These are phyloP conservation scores for Grifola frondosa DNA, from an alignment of 1,284 basidiomycete species.

Conservation along the genomic window DNA sequence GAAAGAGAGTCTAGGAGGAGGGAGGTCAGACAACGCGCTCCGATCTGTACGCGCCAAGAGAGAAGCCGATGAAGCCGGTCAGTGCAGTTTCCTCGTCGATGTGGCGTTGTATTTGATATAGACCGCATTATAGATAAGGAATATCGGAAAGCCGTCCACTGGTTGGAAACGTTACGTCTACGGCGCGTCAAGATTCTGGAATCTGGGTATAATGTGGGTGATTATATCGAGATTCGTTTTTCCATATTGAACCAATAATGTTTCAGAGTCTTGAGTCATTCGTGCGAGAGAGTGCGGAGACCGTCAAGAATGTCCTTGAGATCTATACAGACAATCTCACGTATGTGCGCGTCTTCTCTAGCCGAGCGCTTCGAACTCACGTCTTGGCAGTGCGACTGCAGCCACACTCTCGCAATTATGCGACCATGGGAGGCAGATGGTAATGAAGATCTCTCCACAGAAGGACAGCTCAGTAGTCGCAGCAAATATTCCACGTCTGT, in stretches of 20 bases:
- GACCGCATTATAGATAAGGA: slow-evolving; percentile 81
- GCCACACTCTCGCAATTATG: slow-evolving; percentile 70
- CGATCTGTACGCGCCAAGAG: slow-evolving; percentile 80
- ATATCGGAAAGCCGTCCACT: slow-evolving; percentile 89
- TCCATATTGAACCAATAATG: not conserved
- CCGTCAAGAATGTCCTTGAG: slow-evolving; percentile 64
- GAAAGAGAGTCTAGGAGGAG: slow-evolving; percentile 59
- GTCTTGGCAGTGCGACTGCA: slow-evolving; percentile 56
- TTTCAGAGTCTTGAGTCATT: slow-evolving; percentile 79
- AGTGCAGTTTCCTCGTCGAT: slow-evolving; percentile 21
- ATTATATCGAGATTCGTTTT: not conserved
- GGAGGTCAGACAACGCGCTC: slow-evolving; percentile 63
- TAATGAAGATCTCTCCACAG: slow-evolving; percentile 69
- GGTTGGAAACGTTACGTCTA: slow-evolving; percentile 89
- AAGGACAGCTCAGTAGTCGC: slow-evolving; percentile 63
- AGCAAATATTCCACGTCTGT: slow-evolving; percentile 53
- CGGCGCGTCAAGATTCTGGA: slow-evolving; percentile 81
- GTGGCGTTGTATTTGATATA: slow-evolving; percentile 5
- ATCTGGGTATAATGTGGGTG: slow-evolving; percentile 70
- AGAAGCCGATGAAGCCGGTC: slow-evolving; percentile 90
- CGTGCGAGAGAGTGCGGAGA: slow-evolving; percentile 69
- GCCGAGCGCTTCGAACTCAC: slow-evolving; percentile 2
- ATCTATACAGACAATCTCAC: slow-evolving; percentile 77
- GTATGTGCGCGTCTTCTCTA: slow-evolving; percentile 41
- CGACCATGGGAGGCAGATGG: slow-evolving; percentile 51